Conservation (phyloP, 805 yeast species). For the Kazachstania kunashirensis region DNA sequence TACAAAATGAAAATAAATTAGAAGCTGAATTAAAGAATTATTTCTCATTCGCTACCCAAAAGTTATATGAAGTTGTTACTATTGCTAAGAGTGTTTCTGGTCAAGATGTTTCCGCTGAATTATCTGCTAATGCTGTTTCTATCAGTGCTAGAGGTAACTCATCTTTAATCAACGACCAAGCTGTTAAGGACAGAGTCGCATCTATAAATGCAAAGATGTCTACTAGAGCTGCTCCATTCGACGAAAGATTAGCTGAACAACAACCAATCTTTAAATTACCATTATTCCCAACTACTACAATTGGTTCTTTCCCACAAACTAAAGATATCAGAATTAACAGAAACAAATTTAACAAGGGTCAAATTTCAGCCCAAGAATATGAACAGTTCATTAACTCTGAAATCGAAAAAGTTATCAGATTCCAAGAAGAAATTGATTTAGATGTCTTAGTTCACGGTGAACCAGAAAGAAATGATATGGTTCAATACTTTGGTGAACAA, state of each 20-base stretch:
- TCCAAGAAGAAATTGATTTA: conserved; percentile 98
- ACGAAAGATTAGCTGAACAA: conserved; percentile 80
- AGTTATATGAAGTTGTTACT: conserved; percentile 81
- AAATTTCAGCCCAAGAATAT: conserved; percentile 88
- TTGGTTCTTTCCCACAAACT: conserved; percentile 99
- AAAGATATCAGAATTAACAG: conserved; percentile 98
- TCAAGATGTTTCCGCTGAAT: conserved; percentile 63
- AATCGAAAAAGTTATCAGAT: conserved; percentile 89
- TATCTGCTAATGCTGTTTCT: conserved; percentile 80
- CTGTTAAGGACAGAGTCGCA: conserved; percentile 80
- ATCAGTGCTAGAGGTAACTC: conserved; percentile 80
- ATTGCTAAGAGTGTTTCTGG: conserved; percentile 83
- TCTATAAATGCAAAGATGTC: conserved; percentile 66
- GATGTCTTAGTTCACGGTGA: conserved; percentile 99
- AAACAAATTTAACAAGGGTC: conserved; percentile 97
- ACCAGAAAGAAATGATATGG: conserved; percentile 99
- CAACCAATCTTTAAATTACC: conserved; percentile 85
- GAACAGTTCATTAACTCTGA: conserved; percentile 94
- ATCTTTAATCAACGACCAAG: conserved; percentile 80
- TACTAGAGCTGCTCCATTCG: conserved; percentile 80
- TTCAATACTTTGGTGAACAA: conserved; percentile 99
- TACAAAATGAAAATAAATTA: conserved; percentile 83
- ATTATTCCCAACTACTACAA: conserved; percentile 98
- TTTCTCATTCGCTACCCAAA: conserved; percentile 98
- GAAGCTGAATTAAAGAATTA: conserved; percentile 88